Conservation (phyloP, 768 basidiomycete species). For the Imleria badia region DNA sequence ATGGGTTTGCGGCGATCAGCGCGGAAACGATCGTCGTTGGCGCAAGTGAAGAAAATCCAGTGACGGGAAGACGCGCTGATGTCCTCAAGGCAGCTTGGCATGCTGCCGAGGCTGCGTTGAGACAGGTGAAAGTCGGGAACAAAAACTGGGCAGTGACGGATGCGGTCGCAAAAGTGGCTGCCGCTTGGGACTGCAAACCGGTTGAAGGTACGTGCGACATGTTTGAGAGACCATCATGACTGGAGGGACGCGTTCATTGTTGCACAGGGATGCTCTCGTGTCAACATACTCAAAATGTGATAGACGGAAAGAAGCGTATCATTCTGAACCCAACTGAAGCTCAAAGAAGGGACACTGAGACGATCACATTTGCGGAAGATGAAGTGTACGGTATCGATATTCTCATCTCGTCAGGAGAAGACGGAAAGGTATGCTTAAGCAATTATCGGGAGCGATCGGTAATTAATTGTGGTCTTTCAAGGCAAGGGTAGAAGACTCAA, state of each 20-base stretch:
- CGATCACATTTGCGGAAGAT: conserved; percentile 82
- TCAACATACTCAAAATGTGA: conserved; percentile 90
- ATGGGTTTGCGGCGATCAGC: conserved; percentile 91
- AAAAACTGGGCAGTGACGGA: conserved; percentile 97
- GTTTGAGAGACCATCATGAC: neutral
- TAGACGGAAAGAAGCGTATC: conserved; percentile 95
- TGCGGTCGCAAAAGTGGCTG: conserved; percentile 68
- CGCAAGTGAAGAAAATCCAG: conserved; percentile 67
- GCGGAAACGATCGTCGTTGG: conserved; percentile 94
- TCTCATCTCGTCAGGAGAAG: conserved; percentile 81
- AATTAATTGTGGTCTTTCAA: conserved; percentile 32
- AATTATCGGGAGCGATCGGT: neutral
- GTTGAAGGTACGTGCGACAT: conserved; percentile 74
- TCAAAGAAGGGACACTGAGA: conserved; percentile 85
- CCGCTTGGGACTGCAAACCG: conserved; percentile 82
- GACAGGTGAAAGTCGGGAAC: conserved; percentile 86
- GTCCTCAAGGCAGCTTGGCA: conserved; percentile 92
- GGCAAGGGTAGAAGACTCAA: conserved; percentile 87
- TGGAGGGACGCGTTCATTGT: neutral
- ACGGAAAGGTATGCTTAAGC: conserved; percentile 70
- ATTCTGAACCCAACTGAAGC: conserved; percentile 85
- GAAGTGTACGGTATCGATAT: conserved; percentile 97
- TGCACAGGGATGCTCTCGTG: conserved; percentile 86
- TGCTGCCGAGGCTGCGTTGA: conserved; percentile 90
- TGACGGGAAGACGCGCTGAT: conserved; percentile 85